These are phyloP conservation scores for Aureobasidium subglaciale DNA, from an alignment of 2,329 filamentous ascomycete genomes.

Conservation along the genomic window DNA sequence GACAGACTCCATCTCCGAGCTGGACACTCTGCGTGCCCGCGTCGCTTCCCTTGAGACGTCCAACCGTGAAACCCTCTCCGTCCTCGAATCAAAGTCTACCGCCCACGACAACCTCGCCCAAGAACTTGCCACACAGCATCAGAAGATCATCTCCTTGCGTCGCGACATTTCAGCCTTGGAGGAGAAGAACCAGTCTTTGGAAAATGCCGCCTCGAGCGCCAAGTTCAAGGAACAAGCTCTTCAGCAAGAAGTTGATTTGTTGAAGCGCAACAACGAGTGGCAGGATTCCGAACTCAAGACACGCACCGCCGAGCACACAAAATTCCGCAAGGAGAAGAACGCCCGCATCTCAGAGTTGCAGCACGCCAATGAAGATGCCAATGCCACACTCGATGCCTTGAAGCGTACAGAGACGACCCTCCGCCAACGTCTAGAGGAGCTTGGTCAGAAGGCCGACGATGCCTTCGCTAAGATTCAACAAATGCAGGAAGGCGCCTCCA, in stretches of 20 bases:
- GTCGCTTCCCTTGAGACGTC: constrained; percentile 83
- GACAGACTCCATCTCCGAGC: constrained; percentile 64
- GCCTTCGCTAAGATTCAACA: constrained; percentile 74
- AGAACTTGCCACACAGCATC: constrained; percentile 81
- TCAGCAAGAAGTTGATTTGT: constrained; percentile 81
- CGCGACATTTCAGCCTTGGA: constrained; percentile 77
- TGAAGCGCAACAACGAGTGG: constrained; percentile 89
- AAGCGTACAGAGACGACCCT: constrained; percentile 74
- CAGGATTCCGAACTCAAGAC: constrained; percentile 86
- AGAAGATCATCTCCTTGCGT: constrained; percentile 75
- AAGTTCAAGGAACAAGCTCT: constrained; percentile 88
- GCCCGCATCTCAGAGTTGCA: constrained; percentile 82
- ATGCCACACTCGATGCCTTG: constrained; percentile 66
- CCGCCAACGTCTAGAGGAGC: constrained; percentile 71
- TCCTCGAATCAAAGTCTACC: constrained; percentile 82
- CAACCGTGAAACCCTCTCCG: constrained; percentile 80
- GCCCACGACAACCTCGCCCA: constrained; percentile 80
- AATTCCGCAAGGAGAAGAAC: constrained; percentile 90
- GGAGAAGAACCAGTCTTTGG: constrained; percentile 73
- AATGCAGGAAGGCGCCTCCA: constrained; percentile 73
- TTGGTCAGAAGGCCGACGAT: constrained; percentile 82
- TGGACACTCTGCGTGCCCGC: constrained; percentile 70
- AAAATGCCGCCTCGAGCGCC: constrained; percentile 69
- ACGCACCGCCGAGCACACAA: constrained; percentile 77
- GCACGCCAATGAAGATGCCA: constrained; percentile 78